Evolutionary conservation across 2,329 filamentous ascomycete species (phyloP).

Genomic region (Dichotomopilus funicola): DNA sequence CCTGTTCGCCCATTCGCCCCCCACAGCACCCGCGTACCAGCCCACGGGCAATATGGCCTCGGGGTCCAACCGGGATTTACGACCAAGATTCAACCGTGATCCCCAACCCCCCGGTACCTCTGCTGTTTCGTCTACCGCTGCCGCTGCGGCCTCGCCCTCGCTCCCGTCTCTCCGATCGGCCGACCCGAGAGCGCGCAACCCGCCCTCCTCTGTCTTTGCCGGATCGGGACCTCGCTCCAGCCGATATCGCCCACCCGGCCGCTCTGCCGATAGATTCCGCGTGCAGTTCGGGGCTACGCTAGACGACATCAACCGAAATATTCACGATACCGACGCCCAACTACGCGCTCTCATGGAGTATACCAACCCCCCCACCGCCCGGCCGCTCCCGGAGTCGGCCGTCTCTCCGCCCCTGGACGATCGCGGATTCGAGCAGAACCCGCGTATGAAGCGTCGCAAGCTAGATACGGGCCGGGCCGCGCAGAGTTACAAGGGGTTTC

Average conservation of each 20-base stretch:
- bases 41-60: conserved; percentile 31
- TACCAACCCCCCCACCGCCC: conserved; percentile 19
- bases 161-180: conserved; percentile 34
- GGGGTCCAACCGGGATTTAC: conserved; percentile 30
- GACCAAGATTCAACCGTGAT: conserved; percentile 33
- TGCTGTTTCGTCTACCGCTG: conserved; percentile 18
- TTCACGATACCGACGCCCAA: conserved; percentile 40
- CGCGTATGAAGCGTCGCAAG: conserved; percentile 62
- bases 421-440: conserved; percentile 41
- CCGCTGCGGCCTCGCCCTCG: conserved; percentile 22
- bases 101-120: conserved; percentile 22
- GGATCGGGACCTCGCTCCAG: conserved; percentile 18
- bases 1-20: conserved; percentile 3
- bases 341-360: conserved; percentile 38
- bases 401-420: conserved; percentile 32
- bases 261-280: conserved; percentile 26
- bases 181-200: conserved; percentile 25
- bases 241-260: conserved; percentile 25
- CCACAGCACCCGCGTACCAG: conserved; percentile 10
- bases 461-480: conserved; percentile 56
- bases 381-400: conserved; percentile 29
- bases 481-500: conserved; percentile 51
- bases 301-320: conserved; percentile 34
- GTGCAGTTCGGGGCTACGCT: conserved; percentile 22
- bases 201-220: conserved; percentile 24